Conservation (phyloP, 2,329 filamentous ascomycete species). For the Nakataea oryzae region DNA sequence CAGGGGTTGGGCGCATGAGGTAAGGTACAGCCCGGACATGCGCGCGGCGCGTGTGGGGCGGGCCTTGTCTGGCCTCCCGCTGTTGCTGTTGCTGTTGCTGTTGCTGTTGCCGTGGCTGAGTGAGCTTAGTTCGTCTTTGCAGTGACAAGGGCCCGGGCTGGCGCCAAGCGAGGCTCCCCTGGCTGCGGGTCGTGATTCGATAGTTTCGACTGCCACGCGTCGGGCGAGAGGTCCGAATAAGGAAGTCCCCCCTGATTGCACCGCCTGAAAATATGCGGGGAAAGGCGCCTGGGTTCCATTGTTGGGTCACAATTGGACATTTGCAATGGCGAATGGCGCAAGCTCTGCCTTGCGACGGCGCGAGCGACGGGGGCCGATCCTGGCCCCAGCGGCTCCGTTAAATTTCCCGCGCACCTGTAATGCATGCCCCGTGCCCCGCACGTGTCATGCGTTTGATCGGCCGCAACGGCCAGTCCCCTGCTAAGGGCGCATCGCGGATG, state of each 20-base stretch:
- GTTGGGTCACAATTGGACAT: background rate
- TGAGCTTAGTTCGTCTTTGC: background rate
- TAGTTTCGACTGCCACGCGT: background rate
- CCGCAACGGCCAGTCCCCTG: too few relatives aligned
- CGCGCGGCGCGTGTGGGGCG: too few relatives aligned
- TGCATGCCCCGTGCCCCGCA: background rate
- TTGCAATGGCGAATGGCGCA: background rate
- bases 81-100: too few relatives aligned
- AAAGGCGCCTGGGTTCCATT: background rate
- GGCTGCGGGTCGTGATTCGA: background rate
- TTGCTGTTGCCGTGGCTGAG: background rate
- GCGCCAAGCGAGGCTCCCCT: background rate
- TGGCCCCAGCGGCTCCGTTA: too few relatives aligned
- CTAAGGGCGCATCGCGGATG: background rate
- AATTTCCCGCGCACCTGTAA: too few relatives aligned
- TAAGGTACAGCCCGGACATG: too few relatives aligned
- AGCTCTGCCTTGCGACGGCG: background rate
- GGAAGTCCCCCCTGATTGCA: background rate
- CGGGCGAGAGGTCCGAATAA: background rate
- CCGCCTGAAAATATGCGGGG: background rate
- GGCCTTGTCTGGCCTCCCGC: too few relatives aligned
- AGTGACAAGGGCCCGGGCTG: background rate
- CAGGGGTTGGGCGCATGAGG: too few relatives aligned
- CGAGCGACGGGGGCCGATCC: too few relatives aligned
- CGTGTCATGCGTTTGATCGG: background rate